Evolutionary conservation across 2,329 filamentous ascomycete species (phyloP), one percentile per base, ranked within the genome.

Genomic region (Pseudogymnoascus sp.): DNA sequence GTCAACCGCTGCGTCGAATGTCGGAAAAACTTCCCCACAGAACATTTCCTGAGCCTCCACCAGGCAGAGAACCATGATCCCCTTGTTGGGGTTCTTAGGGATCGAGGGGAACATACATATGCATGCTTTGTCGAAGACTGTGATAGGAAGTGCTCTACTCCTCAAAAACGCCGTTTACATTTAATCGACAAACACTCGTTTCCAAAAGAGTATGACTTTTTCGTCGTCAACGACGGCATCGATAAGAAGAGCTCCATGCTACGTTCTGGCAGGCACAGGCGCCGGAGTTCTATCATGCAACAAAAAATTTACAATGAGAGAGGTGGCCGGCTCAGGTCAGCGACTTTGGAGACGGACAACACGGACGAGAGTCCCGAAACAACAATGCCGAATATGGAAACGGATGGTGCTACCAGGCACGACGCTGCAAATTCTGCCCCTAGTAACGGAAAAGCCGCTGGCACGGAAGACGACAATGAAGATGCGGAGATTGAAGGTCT

Each of bases 101-200:
- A 91, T 60, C 84, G 85, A 68, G 94, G 92, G 44, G 92, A 96
- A 71, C 92, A 91, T 70, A 97, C 89, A 85, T 97, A 88, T 74
- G 86, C 84, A 4, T 99, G 94, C 76, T 95, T 97, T 69, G 86
- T 97, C 5, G 89, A 96, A 70, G 86, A 82, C 58, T 99, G 94
- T 73, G 90, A 94, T 63, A 84, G 89, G 66, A 86, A 91, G 71
- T 97, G 92, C 75, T 85, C 84, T 61, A 92, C 89, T 3, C 86
- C 88, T 31, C 86, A 90, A 69, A 97, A 96, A 74, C 84, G 94
- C 47, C 83, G 90, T 35, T 84, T 90, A 72, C 93, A 99, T 77
- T 80, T 96, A 66, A 90, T 96, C 67, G 92, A 96, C 78, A 97
- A 96, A 76, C 94, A 99, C 74, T 82, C 87, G 76, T 99, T 94